phyloP scores from a whole-genome alignment of 768 basidiomycete genomes.

The Boletus barrowsii region DNA sequence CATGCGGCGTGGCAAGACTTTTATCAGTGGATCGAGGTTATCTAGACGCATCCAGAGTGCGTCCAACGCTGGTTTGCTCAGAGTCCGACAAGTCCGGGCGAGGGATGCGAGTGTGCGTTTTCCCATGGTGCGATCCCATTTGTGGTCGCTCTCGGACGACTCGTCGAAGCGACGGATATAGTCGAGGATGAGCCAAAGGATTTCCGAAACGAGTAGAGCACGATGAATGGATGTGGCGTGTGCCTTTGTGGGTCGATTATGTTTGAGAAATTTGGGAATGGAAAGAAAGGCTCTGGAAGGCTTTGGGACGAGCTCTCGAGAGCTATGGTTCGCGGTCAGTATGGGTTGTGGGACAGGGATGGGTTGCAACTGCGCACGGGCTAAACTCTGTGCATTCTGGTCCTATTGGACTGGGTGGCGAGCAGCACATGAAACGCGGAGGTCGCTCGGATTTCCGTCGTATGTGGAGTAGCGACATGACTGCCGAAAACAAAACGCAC shows the following conservation, averaged over 20 bases:
- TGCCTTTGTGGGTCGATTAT: neutral
- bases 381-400: neutral
- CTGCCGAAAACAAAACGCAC: neutral
- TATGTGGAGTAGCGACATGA: slow-evolving; percentile 1
- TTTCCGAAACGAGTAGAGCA: slow-evolving; percentile 20
- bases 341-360: neutral
- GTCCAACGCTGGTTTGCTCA: slow-evolving; percentile 25
- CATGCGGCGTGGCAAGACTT: slow-evolving; percentile 23
- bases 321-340: slow-evolving; percentile 8
- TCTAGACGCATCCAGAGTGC: slow-evolving; percentile 28
- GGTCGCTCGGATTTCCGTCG: neutral
- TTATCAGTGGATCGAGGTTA: slow-evolving; percentile 27
- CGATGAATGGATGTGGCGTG: slow-evolving; percentile 15
- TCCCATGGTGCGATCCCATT: slow-evolving; percentile 11
- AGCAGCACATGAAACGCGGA: neutral
- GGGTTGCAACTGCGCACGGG: slow-evolving; percentile 1
- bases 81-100: slow-evolving; percentile 25
- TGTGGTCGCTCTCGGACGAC: slow-evolving; percentile 13
- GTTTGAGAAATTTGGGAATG: neutral
- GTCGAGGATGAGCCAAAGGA: slow-evolving; percentile 21
- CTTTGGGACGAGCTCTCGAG: neutral
- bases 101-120: slow-evolving; percentile 26
- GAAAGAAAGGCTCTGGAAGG: neutral
- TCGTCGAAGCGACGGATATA: slow-evolving; percentile 22
- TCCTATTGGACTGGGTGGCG: neutral